phyloP scores from a whole-genome alignment of 768 basidiomycete genomes.

The Lactifluus volemus region DNA sequence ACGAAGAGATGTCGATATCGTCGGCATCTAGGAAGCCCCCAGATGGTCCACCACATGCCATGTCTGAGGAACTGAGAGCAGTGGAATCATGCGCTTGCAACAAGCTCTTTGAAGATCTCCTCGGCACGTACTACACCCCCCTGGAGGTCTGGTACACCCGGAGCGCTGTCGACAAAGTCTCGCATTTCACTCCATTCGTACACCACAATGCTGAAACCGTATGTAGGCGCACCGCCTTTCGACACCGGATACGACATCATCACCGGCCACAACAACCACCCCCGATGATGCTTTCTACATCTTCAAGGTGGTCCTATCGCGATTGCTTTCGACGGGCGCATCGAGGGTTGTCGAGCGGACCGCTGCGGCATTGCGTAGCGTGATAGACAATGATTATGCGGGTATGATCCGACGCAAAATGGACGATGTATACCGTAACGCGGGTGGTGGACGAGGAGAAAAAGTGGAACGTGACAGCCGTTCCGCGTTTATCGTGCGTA shows the following conservation, averaged over 20 bases:
- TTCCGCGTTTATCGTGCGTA: slow-evolving; percentile 70
- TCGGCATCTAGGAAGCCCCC: neutral
- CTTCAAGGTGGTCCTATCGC: slow-evolving; percentile 71
- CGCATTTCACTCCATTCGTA: neutral
- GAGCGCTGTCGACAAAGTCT: slow-evolving; percentile 79
- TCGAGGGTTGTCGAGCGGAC: slow-evolving; percentile 47
- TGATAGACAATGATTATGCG: slow-evolving; percentile 78
- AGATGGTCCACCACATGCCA: neutral
- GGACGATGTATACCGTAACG: slow-evolving; percentile 75
- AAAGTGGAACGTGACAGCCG: slow-evolving; percentile 76
- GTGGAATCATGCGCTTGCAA: slow-evolving; percentile 48
- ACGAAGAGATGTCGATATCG: neutral
- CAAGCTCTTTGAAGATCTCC: slow-evolving; percentile 53
- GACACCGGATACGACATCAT: slow-evolving; percentile 55
- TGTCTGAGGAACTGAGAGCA: slow-evolving; percentile 19
- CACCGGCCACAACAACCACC: slow-evolving; percentile 58
- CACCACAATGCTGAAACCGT: neutral
- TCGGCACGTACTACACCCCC: slow-evolving; percentile 73
- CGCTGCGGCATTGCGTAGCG: slow-evolving; percentile 53
- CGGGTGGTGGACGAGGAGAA: slow-evolving; percentile 48
- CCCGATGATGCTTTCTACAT: slow-evolving; percentile 97
- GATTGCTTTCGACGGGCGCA: slow-evolving; percentile 74
- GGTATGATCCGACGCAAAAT: slow-evolving; percentile 75
- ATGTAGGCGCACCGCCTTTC: slow-evolving; percentile 82
- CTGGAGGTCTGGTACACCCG: slow-evolving; percentile 90